Evolutionary conservation across 768 basidiomycete species (phyloP).

Genomic region (Hypholoma sublateritium): DNA sequence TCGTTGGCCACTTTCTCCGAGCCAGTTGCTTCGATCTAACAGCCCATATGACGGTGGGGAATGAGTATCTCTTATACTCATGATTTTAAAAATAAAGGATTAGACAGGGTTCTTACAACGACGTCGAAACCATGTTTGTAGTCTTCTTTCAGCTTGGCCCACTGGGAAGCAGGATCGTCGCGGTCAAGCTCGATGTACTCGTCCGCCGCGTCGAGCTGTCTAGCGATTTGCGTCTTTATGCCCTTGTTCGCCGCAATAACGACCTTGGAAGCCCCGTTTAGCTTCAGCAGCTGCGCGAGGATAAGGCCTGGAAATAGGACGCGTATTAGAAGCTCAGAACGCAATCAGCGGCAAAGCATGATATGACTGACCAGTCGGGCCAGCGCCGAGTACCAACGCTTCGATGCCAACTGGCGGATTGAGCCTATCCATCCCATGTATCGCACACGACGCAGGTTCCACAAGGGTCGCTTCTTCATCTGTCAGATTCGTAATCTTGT

Average conservation of each 20-base stretch:
- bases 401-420: slow-evolving; percentile 79
- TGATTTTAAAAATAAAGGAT: slow-evolving; percentile 5
- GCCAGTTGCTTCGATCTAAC: slow-evolving; percentile 52
- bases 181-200: slow-evolving; percentile 85
- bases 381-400: slow-evolving; percentile 82
- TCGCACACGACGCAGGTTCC: slow-evolving; percentile 88
- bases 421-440: slow-evolving; percentile 90
- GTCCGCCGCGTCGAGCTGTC: slow-evolving; percentile 73
- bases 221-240: slow-evolving; percentile 85
- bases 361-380: slow-evolving; percentile 60
- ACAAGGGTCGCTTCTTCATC: slow-evolving; percentile 88
- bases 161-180: slow-evolving; percentile 70
- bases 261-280: slow-evolving; percentile 80
- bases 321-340: slow-evolving; percentile 2
- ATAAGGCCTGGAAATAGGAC: slow-evolving; percentile 50
- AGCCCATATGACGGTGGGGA: neutral
- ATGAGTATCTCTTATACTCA: neutral
- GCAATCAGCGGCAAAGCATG: slow-evolving; percentile 21
- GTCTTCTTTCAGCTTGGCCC: slow-evolving; percentile 73
- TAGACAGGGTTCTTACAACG: slow-evolving; percentile 39
- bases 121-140: slow-evolving; percentile 88
- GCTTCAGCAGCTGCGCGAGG: slow-evolving; percentile 81
- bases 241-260: slow-evolving; percentile 89
- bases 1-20: slow-evolving; percentile 84
- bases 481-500: slow-evolving; percentile 84